Evolutionary conservation across 2,329 filamentous ascomycete genomes (phyloP).

Genomic region (Claviceps africana): DNA sequence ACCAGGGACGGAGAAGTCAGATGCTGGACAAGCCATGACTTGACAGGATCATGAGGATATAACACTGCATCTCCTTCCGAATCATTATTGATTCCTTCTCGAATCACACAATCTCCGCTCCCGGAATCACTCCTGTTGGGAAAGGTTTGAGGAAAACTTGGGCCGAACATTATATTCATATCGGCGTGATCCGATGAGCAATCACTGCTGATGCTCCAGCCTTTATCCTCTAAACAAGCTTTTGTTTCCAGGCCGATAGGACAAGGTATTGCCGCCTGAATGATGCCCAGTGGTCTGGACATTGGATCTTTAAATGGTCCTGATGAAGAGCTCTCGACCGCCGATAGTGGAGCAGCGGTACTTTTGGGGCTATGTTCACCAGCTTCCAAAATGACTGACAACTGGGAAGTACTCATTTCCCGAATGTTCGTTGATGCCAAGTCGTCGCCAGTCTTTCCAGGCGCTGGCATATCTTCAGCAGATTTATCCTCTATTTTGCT

Average conservation of each 20-base stretch:
- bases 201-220: constrained; percentile 1
- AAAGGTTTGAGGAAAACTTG: background rate
- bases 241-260: background rate
- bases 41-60: background rate
- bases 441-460: background rate
- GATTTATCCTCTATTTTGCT: background rate
- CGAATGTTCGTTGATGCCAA: background rate
- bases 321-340: background rate
- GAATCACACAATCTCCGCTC: background rate
- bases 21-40: constrained; percentile 1
- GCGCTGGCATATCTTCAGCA: background rate
- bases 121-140: background rate
- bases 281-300: background rate
- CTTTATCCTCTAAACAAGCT: background rate
- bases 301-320: background rate
- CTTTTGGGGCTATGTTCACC: background rate
- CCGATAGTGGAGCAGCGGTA: background rate
- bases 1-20: background rate
- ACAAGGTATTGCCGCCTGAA: background rate
- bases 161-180: background rate
- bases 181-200: background rate
- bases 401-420: background rate
- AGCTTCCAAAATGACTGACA: background rate
- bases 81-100: background rate
- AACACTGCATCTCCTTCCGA: background rate